phyloP scores from a whole-genome alignment of 2,329 filamentous ascomycete species.

The Nemania serpens region DNA sequence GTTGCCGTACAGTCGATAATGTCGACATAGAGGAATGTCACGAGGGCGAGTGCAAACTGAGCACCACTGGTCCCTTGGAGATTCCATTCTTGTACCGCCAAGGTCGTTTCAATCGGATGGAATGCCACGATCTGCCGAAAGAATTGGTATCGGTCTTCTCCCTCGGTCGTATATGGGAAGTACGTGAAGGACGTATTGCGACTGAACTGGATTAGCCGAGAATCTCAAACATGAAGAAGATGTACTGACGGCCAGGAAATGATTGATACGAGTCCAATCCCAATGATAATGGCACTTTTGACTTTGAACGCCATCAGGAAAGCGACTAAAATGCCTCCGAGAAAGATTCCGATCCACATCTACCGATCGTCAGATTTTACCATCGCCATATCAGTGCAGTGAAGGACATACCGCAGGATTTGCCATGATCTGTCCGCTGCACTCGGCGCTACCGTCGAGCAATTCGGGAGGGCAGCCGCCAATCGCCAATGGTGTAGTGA shows the following conservation, averaged over 20 bases:
- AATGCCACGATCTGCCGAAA: conserved; percentile 75
- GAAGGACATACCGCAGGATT: conserved; percentile 66
- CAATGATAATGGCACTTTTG: conserved; percentile 75
- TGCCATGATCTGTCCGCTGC: conserved; percentile 69
- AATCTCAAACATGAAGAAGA: neutral
- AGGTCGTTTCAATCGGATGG: conserved; percentile 67
- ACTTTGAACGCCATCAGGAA: conserved; percentile 80
- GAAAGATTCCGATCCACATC: conserved; percentile 86
- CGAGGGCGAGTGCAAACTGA: conserved; percentile 71
- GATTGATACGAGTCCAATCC: conserved; percentile 72
- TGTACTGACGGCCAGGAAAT: conserved; percentile 71
- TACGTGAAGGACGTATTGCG: conserved; percentile 72
- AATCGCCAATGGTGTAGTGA: conserved; percentile 72
- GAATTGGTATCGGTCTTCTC: conserved; percentile 69
- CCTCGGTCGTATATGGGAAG: conserved; percentile 69
- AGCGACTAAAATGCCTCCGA: conserved; percentile 77
- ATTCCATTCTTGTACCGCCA: conserved; percentile 70
- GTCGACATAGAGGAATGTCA: conserved; percentile 80
- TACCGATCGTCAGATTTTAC: conserved; percentile 39
- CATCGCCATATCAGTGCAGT: neutral
- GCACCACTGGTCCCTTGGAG: conserved; percentile 57
- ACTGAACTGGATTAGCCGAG: conserved; percentile 42
- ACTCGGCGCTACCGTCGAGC: conserved; percentile 56
- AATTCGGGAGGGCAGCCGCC: conserved; percentile 71
- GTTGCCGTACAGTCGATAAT: conserved; percentile 80